Percentiles rank a stretch among this genome's conserved stretches.
These are phyloP conservation scores for Pyracantha coccinea DNA, from an alignment of 331 rosid genomes.

Conservation along the genomic window DNA sequence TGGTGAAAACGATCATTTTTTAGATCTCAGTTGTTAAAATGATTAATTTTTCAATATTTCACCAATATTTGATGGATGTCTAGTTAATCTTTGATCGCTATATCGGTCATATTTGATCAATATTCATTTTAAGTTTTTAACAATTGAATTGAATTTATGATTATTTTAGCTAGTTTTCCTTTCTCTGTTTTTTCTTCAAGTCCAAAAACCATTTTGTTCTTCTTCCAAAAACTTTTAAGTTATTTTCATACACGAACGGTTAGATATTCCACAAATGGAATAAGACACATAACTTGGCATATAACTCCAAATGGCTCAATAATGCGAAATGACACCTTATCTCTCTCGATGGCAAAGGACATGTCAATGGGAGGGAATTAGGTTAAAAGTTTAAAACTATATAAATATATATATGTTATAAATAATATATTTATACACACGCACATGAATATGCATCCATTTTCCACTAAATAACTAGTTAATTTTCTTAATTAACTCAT, in stretches of 20 bases:
- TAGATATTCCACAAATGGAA: background rate
- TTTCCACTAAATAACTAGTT: too few relatives aligned
- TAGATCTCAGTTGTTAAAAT: background rate
- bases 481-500: too few relatives aligned
- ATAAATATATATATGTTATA: background rate
- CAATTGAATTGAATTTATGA: background rate
- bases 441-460: too few relatives aligned
- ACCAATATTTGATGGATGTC: too few relatives aligned
- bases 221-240: background rate
- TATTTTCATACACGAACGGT: background rate
- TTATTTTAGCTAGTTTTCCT: too few relatives aligned
- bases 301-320: conserved; percentile 25
- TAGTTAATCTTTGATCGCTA: background rate
- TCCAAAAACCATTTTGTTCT: background rate
- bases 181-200: background rate
- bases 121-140: background rate
- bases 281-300: conserved; percentile 4
- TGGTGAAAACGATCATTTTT: background rate
- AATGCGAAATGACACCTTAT: conserved; percentile 20
- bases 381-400: background rate
- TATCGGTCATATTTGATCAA: background rate
- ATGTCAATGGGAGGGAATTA: background rate
- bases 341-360: background rate
- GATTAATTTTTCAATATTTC: too few relatives aligned
- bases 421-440: too few relatives aligned